Conservation (phyloP, 2,329 filamentous ascomycete species). For the Rhinocladiella similis region DNA sequence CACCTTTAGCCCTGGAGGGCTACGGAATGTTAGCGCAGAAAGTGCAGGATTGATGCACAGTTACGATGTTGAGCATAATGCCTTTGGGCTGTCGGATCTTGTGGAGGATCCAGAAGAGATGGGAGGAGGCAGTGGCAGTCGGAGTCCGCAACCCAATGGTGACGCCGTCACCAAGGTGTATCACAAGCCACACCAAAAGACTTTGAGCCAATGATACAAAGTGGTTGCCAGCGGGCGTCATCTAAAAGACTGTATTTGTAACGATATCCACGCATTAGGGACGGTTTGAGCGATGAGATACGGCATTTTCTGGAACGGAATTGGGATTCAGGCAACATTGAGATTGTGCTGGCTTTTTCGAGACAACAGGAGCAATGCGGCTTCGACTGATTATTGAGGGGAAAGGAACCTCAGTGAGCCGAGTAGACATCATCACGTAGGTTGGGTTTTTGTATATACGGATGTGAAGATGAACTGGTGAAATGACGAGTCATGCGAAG, state of each 20-base stretch:
- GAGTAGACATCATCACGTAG: neutral
- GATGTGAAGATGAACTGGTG: neutral
- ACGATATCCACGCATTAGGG: conserved; percentile 30
- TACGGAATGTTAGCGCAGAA: conserved; percentile 54
- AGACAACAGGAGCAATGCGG: neutral
- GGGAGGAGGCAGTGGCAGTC: conserved; percentile 7
- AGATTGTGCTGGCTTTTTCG: neutral
- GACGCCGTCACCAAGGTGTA: conserved; percentile 20
- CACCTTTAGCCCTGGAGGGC: conserved; percentile 54
- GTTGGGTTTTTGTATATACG: neutral
- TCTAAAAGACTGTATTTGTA: conserved; percentile 16
- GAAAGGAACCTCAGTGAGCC: neutral
- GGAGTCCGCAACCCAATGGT: conserved; percentile 14
- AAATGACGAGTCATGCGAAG: neutral
- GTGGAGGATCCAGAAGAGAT: conserved; percentile 59
- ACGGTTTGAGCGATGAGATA: conserved; percentile 24
- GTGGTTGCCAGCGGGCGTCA: neutral
- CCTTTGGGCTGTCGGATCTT: conserved; percentile 76
- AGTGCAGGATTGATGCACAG: conserved; percentile 79
- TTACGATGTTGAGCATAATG: conserved; percentile 81
- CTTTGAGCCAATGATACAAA: conserved; percentile 19
- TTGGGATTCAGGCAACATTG: neutral
- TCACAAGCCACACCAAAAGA: conserved; percentile 25
- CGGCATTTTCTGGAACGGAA: conserved; percentile 14
- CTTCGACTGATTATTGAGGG: neutral